Evolutionary conservation across 352 stramenopile genomes (phyloP), one percentile per base, ranked within the genome.

Genomic region (Saprolegnia parasitica): DNA sequence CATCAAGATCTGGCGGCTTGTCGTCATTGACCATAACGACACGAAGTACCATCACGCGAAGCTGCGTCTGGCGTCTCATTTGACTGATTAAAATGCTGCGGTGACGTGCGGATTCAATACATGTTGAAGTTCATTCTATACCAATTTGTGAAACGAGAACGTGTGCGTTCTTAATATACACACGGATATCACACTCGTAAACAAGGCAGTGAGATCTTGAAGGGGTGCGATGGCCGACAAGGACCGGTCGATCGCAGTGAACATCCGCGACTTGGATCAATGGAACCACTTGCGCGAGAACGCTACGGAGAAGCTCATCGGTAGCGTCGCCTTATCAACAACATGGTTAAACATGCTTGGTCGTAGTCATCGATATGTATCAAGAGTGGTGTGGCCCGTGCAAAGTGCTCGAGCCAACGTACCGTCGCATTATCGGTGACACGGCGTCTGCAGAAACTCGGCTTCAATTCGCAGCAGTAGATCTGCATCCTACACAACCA

Each of bases 331-430:
- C 20, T 23, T 11, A 20, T 37, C 16, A 61, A 37, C 8, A 15
- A 29, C 26, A 13, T 40, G 40, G 32, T n/a, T 4, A 35, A 4
- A 55, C 13, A 29, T 32, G 18, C 5, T 1, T 21, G 40, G 49
- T 5, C n/a, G 24, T 70, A 70, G 63, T 70, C 11, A 39, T 70
- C 3, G 63, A 70, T 62, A 39, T 70, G 23, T 70, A 70, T 39
- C 63, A 70, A 37, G 63, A 70, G 16, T 70, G 63, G 63, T 70
- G 63, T 49, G 63, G 63, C 10, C 63, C 63, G 16, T 63, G 50
- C n/a, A 35, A 42, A 4, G 46, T 70, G 21, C 39, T 70, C 20
- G 63, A 70, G 35, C 63, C 63, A 20, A 70, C 63, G 18, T 70
- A 70, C 39, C 54, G 55, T 32, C 63, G 63, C 13, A 70, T 70